Percentiles rank a stretch among this genome's conserved stretches.
These are phyloP conservation scores for Biscogniauxia sp. DNA, from an alignment of 2,329 filamentous ascomycete species.

Conservation along the genomic window DNA sequence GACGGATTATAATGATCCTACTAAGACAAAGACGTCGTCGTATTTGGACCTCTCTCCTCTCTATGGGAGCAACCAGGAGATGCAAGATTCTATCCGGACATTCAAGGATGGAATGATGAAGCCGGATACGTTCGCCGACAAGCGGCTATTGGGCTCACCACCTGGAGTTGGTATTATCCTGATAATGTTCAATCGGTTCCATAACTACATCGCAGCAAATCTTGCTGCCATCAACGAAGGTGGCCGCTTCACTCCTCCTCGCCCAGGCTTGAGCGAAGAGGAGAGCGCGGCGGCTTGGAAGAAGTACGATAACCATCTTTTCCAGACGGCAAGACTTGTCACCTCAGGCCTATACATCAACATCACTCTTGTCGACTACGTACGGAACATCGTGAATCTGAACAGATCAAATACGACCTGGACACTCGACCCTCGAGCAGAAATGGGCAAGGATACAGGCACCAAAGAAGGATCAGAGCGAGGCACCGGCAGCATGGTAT, in stretches of 20 bases:
- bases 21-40: constrained; percentile 57
- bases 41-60: constrained; percentile 71
- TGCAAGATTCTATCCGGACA: constrained; percentile 65
- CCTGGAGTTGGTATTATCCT: constrained; percentile 69
- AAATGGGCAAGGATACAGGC: constrained; percentile 56
- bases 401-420: constrained; percentile 73
- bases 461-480: constrained; percentile 60
- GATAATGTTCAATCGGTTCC: constrained; percentile 80
- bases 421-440: constrained; percentile 74
- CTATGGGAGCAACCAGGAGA: constrained; percentile 66
- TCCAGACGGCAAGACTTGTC: constrained; percentile 74
- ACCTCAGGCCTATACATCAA: constrained; percentile 76
- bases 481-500: constrained; percentile 79
- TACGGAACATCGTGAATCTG: constrained; percentile 73
- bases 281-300: constrained; percentile 53
- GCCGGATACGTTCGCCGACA: constrained; percentile 69
- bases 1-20: constrained; percentile 61
- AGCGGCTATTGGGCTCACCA: constrained; percentile 67
- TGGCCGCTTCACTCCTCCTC: constrained; percentile 70
- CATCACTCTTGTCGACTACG: constrained; percentile 74
- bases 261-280: constrained; percentile 46
- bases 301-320: constrained; percentile 74
- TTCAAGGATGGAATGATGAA: constrained; percentile 71
- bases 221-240: constrained; percentile 84
- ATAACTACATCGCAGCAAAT: constrained; percentile 80